Evolutionary conservation across 768 basidiomycete species (phyloP).

Genomic region (Trametes villosa): DNA sequence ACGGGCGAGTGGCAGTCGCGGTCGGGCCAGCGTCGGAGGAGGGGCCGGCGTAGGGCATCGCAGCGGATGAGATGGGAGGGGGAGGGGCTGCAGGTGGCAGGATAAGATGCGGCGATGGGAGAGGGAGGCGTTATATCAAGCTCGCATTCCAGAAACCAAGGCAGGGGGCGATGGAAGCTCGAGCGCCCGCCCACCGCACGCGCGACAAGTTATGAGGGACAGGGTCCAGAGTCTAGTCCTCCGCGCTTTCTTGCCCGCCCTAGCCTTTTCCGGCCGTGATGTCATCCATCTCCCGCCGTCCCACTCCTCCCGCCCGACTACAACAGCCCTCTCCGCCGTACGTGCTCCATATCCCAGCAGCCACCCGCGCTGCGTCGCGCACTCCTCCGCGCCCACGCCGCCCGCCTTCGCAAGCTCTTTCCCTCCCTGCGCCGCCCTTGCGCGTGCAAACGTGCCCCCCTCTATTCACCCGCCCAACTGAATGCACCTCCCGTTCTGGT

Average conservation of each 20-base stretch:
- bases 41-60: constrained; percentile 35
- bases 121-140: not conserved
- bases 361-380: not conserved
- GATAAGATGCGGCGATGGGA: constrained; percentile 2
- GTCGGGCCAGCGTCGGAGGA: constrained; percentile 25
- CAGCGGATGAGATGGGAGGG: not conserved
- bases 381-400: not conserved
- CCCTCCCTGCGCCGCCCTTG: not conserved
- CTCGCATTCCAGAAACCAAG: not conserved
- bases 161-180: not conserved
- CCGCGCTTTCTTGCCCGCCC: not conserved
- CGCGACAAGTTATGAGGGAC: constrained; percentile 1
- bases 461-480: constrained; percentile 5
- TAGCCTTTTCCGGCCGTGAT: constrained; percentile 4
- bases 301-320: not conserved
- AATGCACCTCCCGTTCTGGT: constrained; percentile 8
- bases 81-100: not conserved
- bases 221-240: not conserved
- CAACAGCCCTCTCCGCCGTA: not conserved
- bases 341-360: not conserved
- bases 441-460: not conserved
- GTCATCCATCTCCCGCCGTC: constrained; percentile 7
- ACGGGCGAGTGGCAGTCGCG: constrained; percentile 26
- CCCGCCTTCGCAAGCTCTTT: not conserved
- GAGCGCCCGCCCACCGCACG: not conserved